phyloP scores from a whole-genome alignment of 2,329 filamentous ascomycete genomes.

The Penicillium sp. region DNA sequence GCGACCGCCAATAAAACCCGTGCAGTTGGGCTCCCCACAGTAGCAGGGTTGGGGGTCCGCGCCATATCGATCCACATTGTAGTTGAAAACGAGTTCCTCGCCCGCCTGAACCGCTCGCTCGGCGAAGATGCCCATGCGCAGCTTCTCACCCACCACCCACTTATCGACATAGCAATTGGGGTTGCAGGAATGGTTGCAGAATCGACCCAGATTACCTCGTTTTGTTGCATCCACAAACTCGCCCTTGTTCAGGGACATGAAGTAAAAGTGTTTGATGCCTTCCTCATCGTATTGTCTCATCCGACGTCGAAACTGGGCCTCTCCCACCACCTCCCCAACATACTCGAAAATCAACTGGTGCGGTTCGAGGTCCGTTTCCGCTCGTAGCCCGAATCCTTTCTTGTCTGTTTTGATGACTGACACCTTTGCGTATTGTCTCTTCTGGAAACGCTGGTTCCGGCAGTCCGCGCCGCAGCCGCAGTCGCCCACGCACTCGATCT shows the following conservation, averaged over 20 bases:
- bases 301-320: slow-evolving; percentile 78
- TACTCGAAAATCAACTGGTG: slow-evolving; percentile 98
- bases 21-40: slow-evolving; percentile 89
- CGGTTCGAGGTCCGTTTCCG: slow-evolving; percentile 68
- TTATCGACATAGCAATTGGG: slow-evolving; percentile 99
- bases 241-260: slow-evolving; percentile 95
- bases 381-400: slow-evolving; percentile 88
- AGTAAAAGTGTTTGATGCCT: slow-evolving; percentile 99
- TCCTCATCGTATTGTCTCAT: slow-evolving; percentile 93
- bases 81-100: slow-evolving; percentile 97
- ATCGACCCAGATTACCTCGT: slow-evolving; percentile 90
- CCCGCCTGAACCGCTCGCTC: slow-evolving; percentile 77
- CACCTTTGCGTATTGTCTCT: slow-evolving; percentile 81
- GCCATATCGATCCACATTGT: slow-evolving; percentile 97
- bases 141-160: slow-evolving; percentile 95
- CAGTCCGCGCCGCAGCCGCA: slow-evolving; percentile 84
- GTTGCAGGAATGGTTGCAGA: slow-evolving; percentile 98
- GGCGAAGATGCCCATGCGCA: slow-evolving; percentile 98
- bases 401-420: slow-evolving; percentile 97
- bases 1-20: slow-evolving; percentile 94
- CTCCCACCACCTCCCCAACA: slow-evolving; percentile 96
- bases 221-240: slow-evolving; percentile 98
- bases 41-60: slow-evolving; percentile 96
- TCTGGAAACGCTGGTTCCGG: slow-evolving; percentile 92
- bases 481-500: slow-evolving; percentile 88